Evolutionary conservation across 2,329 filamentous ascomycete genomes (phyloP).

Genomic region (Botrytis byssoidea): DNA sequence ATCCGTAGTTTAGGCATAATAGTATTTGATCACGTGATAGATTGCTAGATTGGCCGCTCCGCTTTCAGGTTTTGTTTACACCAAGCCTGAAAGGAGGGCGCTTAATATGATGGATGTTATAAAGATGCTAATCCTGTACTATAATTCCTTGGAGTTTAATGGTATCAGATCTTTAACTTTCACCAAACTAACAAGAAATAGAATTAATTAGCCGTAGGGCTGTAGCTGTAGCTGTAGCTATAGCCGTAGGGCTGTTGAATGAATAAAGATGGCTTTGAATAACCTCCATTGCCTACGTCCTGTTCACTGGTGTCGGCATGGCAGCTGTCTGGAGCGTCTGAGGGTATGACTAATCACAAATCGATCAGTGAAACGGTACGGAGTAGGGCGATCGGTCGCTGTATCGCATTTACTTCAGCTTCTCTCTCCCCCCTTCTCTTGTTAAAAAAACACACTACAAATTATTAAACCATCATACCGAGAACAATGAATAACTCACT

Average conservation of each 20-base stretch:
- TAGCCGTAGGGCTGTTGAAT: not conserved
- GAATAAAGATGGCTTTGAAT: not conserved
- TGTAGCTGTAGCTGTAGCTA: not conserved
- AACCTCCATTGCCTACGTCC: not conserved
- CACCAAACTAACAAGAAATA: not conserved
- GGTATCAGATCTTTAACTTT: not conserved
- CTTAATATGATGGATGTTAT: not conserved
- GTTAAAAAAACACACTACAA: constrained; percentile 16
- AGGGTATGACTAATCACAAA: constrained; percentile 6
- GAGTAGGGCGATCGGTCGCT: not conserved
- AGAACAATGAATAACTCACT: constrained; percentile 35
- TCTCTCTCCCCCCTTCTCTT: constrained; percentile 11
- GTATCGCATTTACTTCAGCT: constrained; percentile 7
- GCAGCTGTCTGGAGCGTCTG: not conserved
- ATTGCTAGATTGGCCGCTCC: accelerated
- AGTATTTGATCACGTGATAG: not conserved
- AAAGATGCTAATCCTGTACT: not conserved
- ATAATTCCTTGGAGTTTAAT: not conserved
- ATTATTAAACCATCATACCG: constrained; percentile 23
- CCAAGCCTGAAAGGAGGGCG: not conserved
- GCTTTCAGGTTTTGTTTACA: not conserved
- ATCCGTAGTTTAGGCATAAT: not conserved
- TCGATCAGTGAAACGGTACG: not conserved
- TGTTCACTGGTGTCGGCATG: not conserved
- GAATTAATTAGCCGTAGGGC: not conserved